A percentile compares a stretch with the other conserved stretches of the same genome.
phyloP scores from a whole-genome alignment of 495 filamentous ascomycete species.

The Xylaria bambusicola region DNA sequence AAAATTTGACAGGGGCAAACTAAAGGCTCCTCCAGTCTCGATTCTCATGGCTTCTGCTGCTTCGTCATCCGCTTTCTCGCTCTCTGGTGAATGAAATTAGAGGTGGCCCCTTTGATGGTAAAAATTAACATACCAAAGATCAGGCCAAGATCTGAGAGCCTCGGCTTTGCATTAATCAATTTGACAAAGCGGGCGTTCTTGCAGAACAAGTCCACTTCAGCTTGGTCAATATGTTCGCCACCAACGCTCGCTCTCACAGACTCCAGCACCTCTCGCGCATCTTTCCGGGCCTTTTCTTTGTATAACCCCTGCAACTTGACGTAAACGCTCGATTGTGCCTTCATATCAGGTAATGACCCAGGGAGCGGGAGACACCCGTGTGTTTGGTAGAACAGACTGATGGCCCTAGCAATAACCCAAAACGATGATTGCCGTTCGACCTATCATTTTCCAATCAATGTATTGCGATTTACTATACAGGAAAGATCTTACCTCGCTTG shows the following conservation, averaged over 20 bases:
- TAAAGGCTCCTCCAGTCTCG: conserved; percentile 34
- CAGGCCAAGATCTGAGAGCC: conserved; percentile 28
- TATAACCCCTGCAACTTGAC: conserved; percentile 91
- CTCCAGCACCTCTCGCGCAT: conserved; percentile 73
- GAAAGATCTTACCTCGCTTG: conserved; percentile 42
- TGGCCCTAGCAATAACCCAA: conserved; percentile 87
- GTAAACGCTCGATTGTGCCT: conserved; percentile 90
- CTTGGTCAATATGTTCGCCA: conserved; percentile 60
- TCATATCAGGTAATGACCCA: conserved; percentile 95
- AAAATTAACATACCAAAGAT: conserved; percentile 28
- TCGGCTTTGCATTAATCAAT: conserved; percentile 60
- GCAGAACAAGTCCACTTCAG: conserved; percentile 91
- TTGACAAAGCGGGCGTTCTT: conserved; percentile 94
- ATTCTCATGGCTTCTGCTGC: conserved; percentile 41
- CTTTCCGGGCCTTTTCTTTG: conserved; percentile 81
- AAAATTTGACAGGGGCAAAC: conserved; percentile 64
- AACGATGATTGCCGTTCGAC: conserved; percentile 59
- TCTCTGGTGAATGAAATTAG: conserved; percentile 17
- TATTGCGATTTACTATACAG: conserved; percentile 19
- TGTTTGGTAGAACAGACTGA: conserved; percentile 70
- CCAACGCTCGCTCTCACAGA: conserved; percentile 62
- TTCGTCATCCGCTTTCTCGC: conserved; percentile 44
- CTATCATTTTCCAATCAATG: conserved; percentile 31
- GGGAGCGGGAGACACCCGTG: conserved; percentile 78
- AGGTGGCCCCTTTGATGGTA: conserved; percentile 13